Conservation (phyloP, 1,139 yeast species). For the Barnettozyma hawaiiensis region DNA sequence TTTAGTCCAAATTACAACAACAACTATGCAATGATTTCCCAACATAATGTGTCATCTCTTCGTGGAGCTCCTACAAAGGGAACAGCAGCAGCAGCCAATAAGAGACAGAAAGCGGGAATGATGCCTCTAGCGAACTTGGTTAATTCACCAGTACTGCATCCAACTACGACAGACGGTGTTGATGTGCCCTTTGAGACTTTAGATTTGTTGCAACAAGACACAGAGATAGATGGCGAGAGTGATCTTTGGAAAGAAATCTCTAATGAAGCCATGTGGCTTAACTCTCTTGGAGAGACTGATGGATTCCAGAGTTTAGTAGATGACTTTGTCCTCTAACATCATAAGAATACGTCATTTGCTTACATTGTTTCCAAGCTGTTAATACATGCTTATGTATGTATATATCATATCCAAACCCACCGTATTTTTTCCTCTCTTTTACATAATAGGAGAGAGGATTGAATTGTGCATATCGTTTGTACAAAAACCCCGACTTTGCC, state of each 20-base stretch:
- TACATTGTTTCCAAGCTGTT: not conserved
- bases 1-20: not conserved
- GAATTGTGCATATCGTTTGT: no score
- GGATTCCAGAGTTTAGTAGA: slow-evolving; percentile 29
- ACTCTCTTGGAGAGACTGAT: slow-evolving; percentile 32
- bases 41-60: slow-evolving; percentile 11
- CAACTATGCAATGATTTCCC: slow-evolving; percentile 7
- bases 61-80: slow-evolving; percentile 7
- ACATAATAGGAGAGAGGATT: no score
- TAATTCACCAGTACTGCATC: slow-evolving; percentile 15
- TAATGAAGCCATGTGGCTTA: slow-evolving; percentile 68
- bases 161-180: slow-evolving; percentile 16
- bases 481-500: not conserved
- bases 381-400: no score
- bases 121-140: slow-evolving; percentile 2
- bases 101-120: slow-evolving; percentile 15
- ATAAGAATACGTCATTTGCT: no score
- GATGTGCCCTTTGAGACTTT: slow-evolving; percentile 20
- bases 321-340: slow-evolving; percentile 11
- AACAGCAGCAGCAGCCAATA: slow-evolving; percentile 4
- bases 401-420: no score
- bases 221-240: slow-evolving; percentile 42
- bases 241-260: slow-evolving; percentile 73
- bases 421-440: no score
- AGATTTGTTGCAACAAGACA: slow-evolving; percentile 24